Conservation (phyloP, 2,329 filamentous ascomycete genomes). For the Ophiocordyceps sinensis region DNA sequence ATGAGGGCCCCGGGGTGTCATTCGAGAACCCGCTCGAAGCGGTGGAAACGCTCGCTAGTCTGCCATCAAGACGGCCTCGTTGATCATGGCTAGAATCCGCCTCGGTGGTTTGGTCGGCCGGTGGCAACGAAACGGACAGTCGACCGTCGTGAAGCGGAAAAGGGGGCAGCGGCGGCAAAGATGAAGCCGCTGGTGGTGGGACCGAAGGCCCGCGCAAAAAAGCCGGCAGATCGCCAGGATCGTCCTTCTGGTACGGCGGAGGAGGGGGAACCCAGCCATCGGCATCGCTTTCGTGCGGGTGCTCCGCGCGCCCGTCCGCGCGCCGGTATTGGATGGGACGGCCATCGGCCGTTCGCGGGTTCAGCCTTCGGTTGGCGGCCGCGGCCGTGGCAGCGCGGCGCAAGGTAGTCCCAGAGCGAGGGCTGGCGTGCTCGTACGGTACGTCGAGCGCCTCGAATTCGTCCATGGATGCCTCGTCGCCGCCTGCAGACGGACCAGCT, state of each 20-base stretch:
- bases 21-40: conserved; percentile 10
- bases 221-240: conserved; percentile 39
- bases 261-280: conserved; percentile 83
- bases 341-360: conserved; percentile 40
- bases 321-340: conserved; percentile 48
- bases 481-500: conserved; percentile 18
- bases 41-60: conserved; percentile 21
- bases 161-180: conserved; percentile 10
- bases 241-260: conserved; percentile 60
- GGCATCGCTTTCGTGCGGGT: conserved; percentile 75
- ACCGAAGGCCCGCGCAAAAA: conserved; percentile 38
- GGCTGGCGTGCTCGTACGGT: conserved; percentile 59
- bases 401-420: conserved; percentile 54
- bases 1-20: conserved; percentile 14
- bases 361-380: conserved; percentile 53
- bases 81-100: conserved; percentile 2
- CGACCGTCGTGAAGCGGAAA: background rate
- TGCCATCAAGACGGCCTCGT: conserved; percentile 14
- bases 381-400: conserved; percentile 65
- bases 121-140: background rate
- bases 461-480: conserved; percentile 34
- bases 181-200: conserved; percentile 17
- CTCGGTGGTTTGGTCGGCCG: background rate
- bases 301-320: conserved; percentile 54
- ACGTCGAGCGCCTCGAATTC: conserved; percentile 51